Base-by-base conservation (phyloP, 306 rosid species). In the Leucaena leucocephala region DNA sequence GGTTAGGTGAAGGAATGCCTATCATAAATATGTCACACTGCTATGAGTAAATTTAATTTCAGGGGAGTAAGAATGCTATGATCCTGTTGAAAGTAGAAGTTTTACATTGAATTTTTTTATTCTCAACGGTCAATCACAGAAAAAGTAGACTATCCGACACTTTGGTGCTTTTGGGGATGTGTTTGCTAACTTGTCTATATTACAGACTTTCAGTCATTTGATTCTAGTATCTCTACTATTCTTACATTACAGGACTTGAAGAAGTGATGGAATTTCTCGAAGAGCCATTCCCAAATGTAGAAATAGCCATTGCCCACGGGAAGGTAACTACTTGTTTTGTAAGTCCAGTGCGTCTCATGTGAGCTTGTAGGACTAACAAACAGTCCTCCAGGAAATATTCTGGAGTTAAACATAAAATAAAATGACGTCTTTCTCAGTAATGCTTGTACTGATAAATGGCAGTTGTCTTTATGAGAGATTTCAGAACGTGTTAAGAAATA, bases 291-390 rank as follows among this genome's bases (percentile, higher is more conserved):
- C 94, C 97, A 8, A 75, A 79, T 78, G 90, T 91, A 80, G 94
- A 95, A 86, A 91, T 94, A 84, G 98, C 97, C 80, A 80, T 91
- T 86, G 98, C 97, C 75, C 98, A 94, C 50, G 97, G 98, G 80
- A 88, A 94, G 97, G 98, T 94, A 87, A 78, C 82, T 70, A 71
- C 78, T 76, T 70, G 50, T 48, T 86, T 74, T 71, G 72, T 73
- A 80, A 76, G 78, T 46, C 86, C 80, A 34, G 33, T 81, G 55
- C 50, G 55, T 83, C 64, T 82, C 66, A 49, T 42, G 44, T 58
- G 82, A 73, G 36, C 80, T 39, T 27, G 80, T 61, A 52, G 81
- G 78, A 72, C 65, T 68, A 58, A 73, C 78, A 76, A 76, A 33
- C 54, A 43, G 39, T 76, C 55, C 52, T 49, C 33, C 69, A 59